Evolutionary conservation across 2,329 filamentous ascomycete genomes (phyloP).

Genomic region (Cercospora sp.): DNA sequence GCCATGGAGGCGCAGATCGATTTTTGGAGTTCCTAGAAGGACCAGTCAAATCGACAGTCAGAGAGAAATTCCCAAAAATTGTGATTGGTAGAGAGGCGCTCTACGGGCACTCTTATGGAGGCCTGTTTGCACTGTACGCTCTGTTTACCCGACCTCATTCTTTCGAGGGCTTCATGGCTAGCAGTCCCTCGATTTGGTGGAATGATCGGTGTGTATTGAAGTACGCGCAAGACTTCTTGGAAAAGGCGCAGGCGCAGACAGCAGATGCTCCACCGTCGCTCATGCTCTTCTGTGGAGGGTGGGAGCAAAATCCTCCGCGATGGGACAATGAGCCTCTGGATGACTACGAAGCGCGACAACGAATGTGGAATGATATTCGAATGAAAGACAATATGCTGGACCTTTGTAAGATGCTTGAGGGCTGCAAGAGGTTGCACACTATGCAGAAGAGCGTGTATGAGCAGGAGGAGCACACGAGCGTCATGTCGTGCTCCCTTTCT

Average conservation of each 20-base stretch:
- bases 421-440: not conserved
- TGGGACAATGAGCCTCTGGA: not conserved
- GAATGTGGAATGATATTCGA: not conserved
- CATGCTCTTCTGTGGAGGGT: not conserved
- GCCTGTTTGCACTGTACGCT: not conserved
- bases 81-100: not conserved
- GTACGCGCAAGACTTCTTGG: not conserved
- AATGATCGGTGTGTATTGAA: not conserved
- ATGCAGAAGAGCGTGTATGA: not conserved
- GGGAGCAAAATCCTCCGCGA: not conserved
- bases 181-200: not conserved
- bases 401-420: not conserved
- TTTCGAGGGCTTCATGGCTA: not conserved
- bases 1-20: not conserved
- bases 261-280: not conserved
- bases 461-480: not conserved
- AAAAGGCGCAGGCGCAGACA: accelerated
- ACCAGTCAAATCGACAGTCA: not conserved
- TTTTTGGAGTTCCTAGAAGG: not conserved
- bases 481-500: not conserved
- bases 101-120: not conserved
- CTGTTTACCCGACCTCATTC: not conserved
- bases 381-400: not conserved
- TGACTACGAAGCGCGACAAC: not conserved
- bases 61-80: not conserved